Percentiles rank a stretch among this genome's conserved stretches.
phyloP scores from a whole-genome alignment of 495 filamentous ascomycete genomes.

The Gamarada debralockiae region DNA sequence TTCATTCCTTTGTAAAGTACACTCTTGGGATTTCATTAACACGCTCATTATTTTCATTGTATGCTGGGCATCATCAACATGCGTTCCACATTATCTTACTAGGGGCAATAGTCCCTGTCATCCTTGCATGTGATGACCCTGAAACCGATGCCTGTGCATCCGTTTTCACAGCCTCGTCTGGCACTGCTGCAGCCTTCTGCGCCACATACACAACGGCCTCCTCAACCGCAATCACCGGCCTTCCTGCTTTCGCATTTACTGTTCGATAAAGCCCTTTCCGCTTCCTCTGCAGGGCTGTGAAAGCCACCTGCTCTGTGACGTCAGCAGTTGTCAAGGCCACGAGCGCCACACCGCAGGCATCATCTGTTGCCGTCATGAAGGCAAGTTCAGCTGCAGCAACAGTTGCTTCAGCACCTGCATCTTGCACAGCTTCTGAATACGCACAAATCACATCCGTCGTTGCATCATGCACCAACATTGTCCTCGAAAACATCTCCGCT shows the following conservation, averaged over 20 bases:
- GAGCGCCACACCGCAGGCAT: too few relatives aligned
- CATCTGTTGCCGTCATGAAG: too few relatives aligned
- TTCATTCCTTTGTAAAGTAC: slow-evolving; percentile 1
- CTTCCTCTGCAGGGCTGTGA: slow-evolving; percentile 14
- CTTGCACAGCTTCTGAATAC: too few relatives aligned
- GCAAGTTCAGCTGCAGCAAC: background rate
- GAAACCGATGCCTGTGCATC: slow-evolving; percentile 12
- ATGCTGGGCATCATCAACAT: slow-evolving; percentile 14
- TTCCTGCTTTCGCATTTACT: slow-evolving; percentile 17
- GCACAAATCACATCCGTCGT: too few relatives aligned
- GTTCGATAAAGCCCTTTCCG: slow-evolving; percentile 5
- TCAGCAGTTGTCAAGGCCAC: too few relatives aligned
- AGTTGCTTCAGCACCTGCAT: slow-evolving; percentile 20
- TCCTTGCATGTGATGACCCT: slow-evolving; percentile 9
- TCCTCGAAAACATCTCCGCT: too few relatives aligned
- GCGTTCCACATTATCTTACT: slow-evolving; percentile 3
- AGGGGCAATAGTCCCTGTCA: slow-evolving; percentile 3
- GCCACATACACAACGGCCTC: slow-evolving; percentile 10
- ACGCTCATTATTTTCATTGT: too few relatives aligned
- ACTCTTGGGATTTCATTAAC: background rate
- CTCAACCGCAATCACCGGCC: background rate
- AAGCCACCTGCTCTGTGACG: too few relatives aligned
- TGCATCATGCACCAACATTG: too few relatives aligned
- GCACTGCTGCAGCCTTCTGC: slow-evolving; percentile 10
- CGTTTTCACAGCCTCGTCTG: slow-evolving; percentile 10